phyloP scores from a whole-genome alignment of 345 rosid species.

The Populus nigra region DNA sequence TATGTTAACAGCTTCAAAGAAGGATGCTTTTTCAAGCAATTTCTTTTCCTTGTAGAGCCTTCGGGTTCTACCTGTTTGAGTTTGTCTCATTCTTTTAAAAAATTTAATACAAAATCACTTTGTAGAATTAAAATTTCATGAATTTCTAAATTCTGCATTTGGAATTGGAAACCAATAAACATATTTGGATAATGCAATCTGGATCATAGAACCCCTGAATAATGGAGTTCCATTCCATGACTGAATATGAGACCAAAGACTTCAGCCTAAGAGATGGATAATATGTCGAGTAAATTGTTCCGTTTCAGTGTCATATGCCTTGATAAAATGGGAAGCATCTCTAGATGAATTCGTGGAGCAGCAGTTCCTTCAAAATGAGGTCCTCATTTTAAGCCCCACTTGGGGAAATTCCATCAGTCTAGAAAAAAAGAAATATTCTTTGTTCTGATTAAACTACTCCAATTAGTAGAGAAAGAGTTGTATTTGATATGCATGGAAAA shows the following conservation, averaged over 20 bases:
- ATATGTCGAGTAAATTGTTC: background rate
- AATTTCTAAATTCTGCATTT: background rate
- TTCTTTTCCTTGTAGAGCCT: background rate
- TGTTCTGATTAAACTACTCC: background rate
- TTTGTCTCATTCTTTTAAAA: background rate
- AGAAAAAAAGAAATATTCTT: background rate
- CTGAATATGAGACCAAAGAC: background rate
- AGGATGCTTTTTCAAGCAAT: background rate
- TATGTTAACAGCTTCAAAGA: background rate
- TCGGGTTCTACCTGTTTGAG: background rate
- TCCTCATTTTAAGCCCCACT: background rate
- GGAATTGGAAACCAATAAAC: conserved; percentile 2
- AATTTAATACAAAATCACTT: background rate
- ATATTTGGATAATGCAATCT: background rate
- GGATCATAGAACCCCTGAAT: background rate
- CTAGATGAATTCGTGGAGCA: background rate
- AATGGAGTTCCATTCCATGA: background rate
- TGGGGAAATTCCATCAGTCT: background rate
- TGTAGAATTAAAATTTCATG: background rate
- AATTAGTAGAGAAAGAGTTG: background rate
- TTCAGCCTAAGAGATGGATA: background rate
- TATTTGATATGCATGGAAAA: background rate
- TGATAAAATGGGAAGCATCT: background rate
- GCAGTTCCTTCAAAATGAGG: background rate
- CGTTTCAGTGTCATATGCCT: background rate